Evolutionary conservation across 495 filamentous ascomycete genomes (phyloP).

Genomic region (Apiosordaria backusii): DNA sequence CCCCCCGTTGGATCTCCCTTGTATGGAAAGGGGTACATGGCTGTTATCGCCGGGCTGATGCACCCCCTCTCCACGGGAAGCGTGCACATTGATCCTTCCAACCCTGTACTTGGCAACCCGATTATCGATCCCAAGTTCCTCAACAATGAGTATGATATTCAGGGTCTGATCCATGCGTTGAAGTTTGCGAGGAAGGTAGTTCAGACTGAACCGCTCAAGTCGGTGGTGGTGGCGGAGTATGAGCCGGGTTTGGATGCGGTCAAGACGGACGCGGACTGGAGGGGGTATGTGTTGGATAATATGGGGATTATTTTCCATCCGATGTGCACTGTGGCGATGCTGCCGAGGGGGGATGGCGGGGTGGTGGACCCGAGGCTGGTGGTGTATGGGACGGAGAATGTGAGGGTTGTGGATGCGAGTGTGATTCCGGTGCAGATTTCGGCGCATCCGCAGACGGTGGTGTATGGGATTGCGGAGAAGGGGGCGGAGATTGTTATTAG

Average conservation of each 20-base stretch:
- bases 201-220: conserved; percentile 17
- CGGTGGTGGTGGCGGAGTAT: conserved; percentile 26
- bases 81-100: conserved; percentile 45
- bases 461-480: conserved; percentile 38
- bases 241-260: conserved; percentile 25
- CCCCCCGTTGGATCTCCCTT: conserved; percentile 24
- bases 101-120: conserved; percentile 12
- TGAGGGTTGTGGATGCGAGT: conserved; percentile 36
- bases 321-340: conserved; percentile 48
- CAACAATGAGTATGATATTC: conserved; percentile 28
- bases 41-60: conserved; percentile 37
- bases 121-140: conserved; percentile 27
- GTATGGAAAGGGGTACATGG: conserved; percentile 37
- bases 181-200: conserved; percentile 26
- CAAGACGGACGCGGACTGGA: conserved; percentile 25
- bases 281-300: conserved; percentile 20
- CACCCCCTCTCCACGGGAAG: conserved; percentile 52
- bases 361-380: conserved; percentile 48
- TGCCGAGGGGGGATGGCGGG: conserved; percentile 39
- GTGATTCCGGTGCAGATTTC: conserved; percentile 31
- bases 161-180: conserved; percentile 15
- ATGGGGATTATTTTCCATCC: conserved; percentile 30
- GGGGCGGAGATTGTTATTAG: conserved; percentile 44
- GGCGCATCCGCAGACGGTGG: conserved; percentile 35
- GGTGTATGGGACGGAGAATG: conserved; percentile 41